These are phyloP conservation scores for Talaromyces proteolyticus DNA, from an alignment of 495 filamentous ascomycete species.

Conservation along the genomic window DNA sequence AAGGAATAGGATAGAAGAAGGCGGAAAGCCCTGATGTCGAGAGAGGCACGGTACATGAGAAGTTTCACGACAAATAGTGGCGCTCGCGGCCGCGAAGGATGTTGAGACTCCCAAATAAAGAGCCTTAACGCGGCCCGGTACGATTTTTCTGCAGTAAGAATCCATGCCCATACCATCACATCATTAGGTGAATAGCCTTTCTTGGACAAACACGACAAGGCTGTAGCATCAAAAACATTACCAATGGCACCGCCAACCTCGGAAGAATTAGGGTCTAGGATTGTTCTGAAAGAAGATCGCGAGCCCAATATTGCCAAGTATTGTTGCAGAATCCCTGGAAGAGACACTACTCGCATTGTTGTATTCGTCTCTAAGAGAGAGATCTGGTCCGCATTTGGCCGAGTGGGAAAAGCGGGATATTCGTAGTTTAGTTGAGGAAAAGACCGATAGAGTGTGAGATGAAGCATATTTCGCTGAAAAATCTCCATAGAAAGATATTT, in stretches of 20 bases:
- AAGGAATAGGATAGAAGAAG: slow-evolving; percentile 36
- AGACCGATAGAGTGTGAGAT: not conserved
- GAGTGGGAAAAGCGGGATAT: not conserved
- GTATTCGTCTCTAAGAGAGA: too few relatives aligned
- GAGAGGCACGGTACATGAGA: slow-evolving; percentile 36
- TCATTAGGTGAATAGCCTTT: slow-evolving; percentile 40
- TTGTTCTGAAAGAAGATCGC: not conserved
- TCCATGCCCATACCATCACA: slow-evolving; percentile 53
- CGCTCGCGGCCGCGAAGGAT: slow-evolving; percentile 9
- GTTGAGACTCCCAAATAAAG: slow-evolving; percentile 20
- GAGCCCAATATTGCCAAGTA: not conserved
- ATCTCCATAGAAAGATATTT: too few relatives aligned
- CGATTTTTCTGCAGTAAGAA: slow-evolving; percentile 38
- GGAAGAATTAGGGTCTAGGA: not conserved
- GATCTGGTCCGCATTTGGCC: too few relatives aligned
- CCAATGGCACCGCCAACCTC: slow-evolving; percentile 13
- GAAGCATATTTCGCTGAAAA: not conserved
- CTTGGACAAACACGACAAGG: slow-evolving; percentile 22
- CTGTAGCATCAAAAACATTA: slow-evolving; percentile 27
- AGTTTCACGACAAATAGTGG: slow-evolving; percentile 47
- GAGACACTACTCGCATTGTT: too few relatives aligned
- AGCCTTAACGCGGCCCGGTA: slow-evolving; percentile 36
- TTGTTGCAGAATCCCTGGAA: slow-evolving; percentile 1
- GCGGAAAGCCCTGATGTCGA: slow-evolving; percentile 36
- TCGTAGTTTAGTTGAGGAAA: not conserved